Conservation (phyloP, 768 basidiomycete genomes). For the Gloeostereum incarnatum region DNA sequence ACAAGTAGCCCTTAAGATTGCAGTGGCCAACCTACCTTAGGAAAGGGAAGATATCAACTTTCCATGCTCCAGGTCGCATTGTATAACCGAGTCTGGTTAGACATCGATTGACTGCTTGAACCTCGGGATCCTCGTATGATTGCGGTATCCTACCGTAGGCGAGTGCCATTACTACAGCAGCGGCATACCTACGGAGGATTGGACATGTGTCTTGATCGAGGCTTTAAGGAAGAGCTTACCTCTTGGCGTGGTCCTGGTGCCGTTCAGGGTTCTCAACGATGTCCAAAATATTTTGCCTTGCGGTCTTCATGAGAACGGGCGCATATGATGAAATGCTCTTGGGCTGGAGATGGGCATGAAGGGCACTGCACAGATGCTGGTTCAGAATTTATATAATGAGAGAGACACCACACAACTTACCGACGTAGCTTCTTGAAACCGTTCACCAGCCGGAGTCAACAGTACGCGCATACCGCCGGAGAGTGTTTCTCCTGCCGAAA, state of each 20-base stretch:
- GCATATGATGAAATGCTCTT: slow-evolving; percentile 39
- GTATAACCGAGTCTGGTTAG: slow-evolving; percentile 35
- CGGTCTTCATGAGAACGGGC: slow-evolving; percentile 34
- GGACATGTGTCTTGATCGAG: slow-evolving; percentile 1
- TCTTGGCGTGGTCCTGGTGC: slow-evolving; percentile 49
- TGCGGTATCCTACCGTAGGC: slow-evolving; percentile 36
- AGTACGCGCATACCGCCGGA: slow-evolving; percentile 50
- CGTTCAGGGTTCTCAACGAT: slow-evolving; percentile 28
- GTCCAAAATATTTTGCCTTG: slow-evolving; percentile 32
- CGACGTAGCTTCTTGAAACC: slow-evolving; percentile 54
- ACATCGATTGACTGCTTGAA: slow-evolving; percentile 35
- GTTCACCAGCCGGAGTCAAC: slow-evolving; percentile 45
- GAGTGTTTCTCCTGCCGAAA: slow-evolving; percentile 50
- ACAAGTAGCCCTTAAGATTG: background rate
- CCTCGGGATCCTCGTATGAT: slow-evolving; percentile 34
- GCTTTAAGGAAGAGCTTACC: slow-evolving; percentile 14
- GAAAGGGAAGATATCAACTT: slow-evolving; percentile 37
- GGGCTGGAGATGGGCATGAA: slow-evolving; percentile 51
- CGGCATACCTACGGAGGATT: slow-evolving; percentile 29
- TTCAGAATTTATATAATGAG: background rate
- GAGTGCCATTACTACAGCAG: slow-evolving; percentile 39
- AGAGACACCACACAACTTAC: slow-evolving; percentile 17
- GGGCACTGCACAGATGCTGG: slow-evolving; percentile 26
- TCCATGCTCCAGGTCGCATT: slow-evolving; percentile 34
- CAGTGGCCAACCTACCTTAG: slow-evolving; percentile 18